A percentile compares a stretch with the other conserved stretches of the same genome.
These are phyloP conservation scores for Grigorovia transvaalensis DNA, from an alignment of 805 yeast species.

Conservation along the genomic window DNA sequence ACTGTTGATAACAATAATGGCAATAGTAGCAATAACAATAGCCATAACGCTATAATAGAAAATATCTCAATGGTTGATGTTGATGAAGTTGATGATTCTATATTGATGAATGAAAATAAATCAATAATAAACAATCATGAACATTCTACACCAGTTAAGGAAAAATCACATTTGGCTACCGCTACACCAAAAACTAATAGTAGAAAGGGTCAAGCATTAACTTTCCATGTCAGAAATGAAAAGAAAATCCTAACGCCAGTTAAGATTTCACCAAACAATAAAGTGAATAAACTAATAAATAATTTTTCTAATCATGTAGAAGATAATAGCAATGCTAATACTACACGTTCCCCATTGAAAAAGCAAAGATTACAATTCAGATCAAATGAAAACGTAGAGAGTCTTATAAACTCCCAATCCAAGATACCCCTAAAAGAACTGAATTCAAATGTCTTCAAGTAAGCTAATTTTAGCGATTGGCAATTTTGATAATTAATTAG, in stretches of 20 bases:
- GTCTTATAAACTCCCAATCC: neutral
- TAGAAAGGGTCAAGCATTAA: conserved; percentile 25
- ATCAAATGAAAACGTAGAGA: conserved; percentile 1
- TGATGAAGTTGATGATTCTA: neutral
- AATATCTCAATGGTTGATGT: neutral
- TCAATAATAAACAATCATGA: conserved; percentile 1
- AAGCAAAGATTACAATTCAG: conserved; percentile 10
- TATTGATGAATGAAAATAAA: neutral
- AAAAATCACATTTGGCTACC: neutral
- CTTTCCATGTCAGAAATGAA: conserved; percentile 26
- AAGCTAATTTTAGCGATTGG: neutral
- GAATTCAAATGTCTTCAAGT: conserved; percentile 11
- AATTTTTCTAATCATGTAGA: conserved; percentile 6
- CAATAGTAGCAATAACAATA: neutral
- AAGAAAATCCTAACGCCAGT: conserved; percentile 23
- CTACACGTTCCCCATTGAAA: neutral
- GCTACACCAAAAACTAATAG: conserved; percentile 1
- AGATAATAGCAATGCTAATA: neutral
- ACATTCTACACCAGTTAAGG: conserved; percentile 8
- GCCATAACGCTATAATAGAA: conserved; percentile 1
- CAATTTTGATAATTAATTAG: too few species aligned
- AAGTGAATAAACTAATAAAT: conserved; percentile 26
- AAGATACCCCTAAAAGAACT: conserved; percentile 15
- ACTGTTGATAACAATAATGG: neutral
- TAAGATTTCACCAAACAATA: conserved; percentile 25